These are phyloP conservation scores for Scedosporium apiospermum DNA, from an alignment of 2,329 filamentous ascomycete species.

Conservation along the genomic window DNA sequence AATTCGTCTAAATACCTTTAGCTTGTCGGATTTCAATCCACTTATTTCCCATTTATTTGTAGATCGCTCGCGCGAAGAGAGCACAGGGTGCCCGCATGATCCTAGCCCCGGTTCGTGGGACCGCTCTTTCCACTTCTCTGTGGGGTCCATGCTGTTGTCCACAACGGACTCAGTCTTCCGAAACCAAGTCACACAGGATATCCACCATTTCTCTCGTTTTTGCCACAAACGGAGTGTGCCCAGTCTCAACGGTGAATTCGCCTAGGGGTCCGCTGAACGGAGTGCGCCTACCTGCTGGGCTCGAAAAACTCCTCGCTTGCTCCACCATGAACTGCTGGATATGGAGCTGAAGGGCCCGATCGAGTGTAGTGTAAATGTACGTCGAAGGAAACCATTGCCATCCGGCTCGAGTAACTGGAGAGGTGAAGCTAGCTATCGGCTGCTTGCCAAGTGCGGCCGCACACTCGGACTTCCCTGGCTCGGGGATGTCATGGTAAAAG, in stretches of 20 bases:
- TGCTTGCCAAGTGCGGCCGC: neutral
- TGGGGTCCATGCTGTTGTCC: too few species aligned
- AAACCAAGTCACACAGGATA: neutral
- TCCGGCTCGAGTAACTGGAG: neutral
- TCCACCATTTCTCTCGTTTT: constrained; percentile 2
- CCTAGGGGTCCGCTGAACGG: constrained; percentile 1
- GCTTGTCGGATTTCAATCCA: too few species aligned
- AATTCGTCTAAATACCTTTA: too few species aligned
- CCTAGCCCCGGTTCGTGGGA: too few species aligned
- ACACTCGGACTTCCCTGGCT: neutral
- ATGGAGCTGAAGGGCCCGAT: neutral
- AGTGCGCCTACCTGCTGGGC: neutral
- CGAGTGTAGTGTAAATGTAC: neutral
- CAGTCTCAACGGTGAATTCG: neutral
- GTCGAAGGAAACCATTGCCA: neutral
- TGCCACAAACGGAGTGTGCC: neutral
- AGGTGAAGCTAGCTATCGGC: neutral
- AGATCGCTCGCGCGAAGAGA: too few species aligned
- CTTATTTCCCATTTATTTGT: too few species aligned
- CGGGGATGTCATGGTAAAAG: constrained; percentile 7
- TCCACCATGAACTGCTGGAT: neutral
- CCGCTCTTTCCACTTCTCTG: too few species aligned
- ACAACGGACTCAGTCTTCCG: too few species aligned
- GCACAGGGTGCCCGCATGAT: too few species aligned
- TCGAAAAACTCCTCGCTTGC: neutral